Conservation (phyloP, 257 asterid species). For the Cinchona pubescens region DNA sequence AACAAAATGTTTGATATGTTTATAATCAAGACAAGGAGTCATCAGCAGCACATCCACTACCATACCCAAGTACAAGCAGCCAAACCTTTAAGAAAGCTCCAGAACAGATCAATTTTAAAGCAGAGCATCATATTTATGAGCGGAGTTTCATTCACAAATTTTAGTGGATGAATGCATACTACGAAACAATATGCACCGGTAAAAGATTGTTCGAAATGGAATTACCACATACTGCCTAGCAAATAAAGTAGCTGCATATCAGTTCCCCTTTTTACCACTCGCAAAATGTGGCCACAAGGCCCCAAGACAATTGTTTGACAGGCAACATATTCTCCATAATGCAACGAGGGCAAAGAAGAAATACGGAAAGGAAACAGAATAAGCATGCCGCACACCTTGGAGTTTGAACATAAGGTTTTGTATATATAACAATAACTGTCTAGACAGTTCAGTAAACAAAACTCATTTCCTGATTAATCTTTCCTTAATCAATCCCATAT, state of each 20-base stretch:
- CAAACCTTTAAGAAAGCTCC: neutral
- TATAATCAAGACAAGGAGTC: no score
- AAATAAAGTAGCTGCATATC: neutral
- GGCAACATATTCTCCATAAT: neutral
- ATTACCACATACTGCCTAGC: no score
- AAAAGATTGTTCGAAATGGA: no score
- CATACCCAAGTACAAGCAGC: neutral
- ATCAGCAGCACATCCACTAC: neutral
- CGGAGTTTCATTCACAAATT: neutral
- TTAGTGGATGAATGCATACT: neutral
- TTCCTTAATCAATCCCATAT: slow-evolving; percentile 7
- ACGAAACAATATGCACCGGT: no score
- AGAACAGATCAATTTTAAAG: neutral
- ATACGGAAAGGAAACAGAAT: neutral
- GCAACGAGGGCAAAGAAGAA: neutral
- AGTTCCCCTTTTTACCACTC: neutral
- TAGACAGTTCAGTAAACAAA: slow-evolving; percentile 3
- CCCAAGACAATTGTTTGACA: neutral
- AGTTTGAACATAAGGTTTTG: slow-evolving; percentile 1
- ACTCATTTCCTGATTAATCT: slow-evolving; percentile 12
- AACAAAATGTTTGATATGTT: neutral
- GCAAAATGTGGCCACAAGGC: neutral
- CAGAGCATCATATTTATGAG: neutral
- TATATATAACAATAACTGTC: slow-evolving; percentile 1
- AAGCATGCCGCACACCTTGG: neutral